Evolutionary conservation across 2,329 filamentous ascomycete genomes (phyloP), one percentile per base, ranked within the genome.

Genomic region (Bipolaris victoriae): DNA sequence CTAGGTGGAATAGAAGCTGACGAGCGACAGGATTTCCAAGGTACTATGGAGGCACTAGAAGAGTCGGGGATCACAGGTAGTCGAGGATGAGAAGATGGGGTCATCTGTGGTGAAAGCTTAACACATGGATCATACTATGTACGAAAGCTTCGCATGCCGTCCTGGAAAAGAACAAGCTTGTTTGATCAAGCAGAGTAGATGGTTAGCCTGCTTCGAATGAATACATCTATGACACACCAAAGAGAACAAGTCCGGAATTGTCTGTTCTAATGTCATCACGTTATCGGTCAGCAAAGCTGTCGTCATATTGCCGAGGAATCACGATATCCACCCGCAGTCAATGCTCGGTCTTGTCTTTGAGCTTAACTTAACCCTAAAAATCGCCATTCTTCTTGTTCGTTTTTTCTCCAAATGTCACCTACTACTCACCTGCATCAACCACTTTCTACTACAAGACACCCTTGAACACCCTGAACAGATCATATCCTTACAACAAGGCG

Each of bases 1-100:
- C 11, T 9, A 11, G 13, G 22, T 2, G 26, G 29, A 35, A 37
- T 15, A 9, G 11, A n/a, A 22, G 33, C 46, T 37, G 18, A 49
- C 16, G 22, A 35, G 4, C 5, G 33, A 1, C 5, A 57, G 55
- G 45, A 54, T 16, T 37, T 54, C 3, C 37, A 49, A 11, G 31
- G 31, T 24, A 57, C 39, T 18, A 44, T 55, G 44, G 6, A 43
- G 31, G 26, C 40, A 35, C 22, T 50, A 26, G 41, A 58, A 5
- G 33, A 18, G 11, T 40, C 20, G 20, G 50, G 51, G 2, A 46
- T 58, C 9, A 47, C 52, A 20, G 26, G 46, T 6, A 45, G 20
- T 24, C 48, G 24, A 20, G 29, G 22, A 15, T 45, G 13, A 52
- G 26, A 5, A 18, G 13, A 41, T 15, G 20, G 7, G 24, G n/a